phyloP scores from a whole-genome alignment of 345 rosid species.

The Bruguiera sexangula region DNA sequence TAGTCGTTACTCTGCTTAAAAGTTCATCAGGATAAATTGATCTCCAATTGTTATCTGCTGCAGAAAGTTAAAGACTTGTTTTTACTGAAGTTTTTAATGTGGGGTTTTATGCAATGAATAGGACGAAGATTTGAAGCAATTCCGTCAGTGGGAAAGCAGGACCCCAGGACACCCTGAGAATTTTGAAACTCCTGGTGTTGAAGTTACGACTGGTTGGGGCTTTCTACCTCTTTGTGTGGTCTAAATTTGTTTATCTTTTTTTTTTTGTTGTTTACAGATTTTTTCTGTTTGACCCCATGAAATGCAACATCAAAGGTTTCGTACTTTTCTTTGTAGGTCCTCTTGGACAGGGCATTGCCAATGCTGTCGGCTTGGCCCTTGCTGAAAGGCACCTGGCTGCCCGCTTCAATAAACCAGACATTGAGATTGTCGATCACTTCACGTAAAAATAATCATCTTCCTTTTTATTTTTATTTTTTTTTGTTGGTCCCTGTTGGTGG shows the following conservation, averaged over 20 bases:
- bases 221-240: background rate
- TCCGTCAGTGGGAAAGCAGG: slow-evolving; percentile 93
- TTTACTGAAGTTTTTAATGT: slow-evolving; percentile 1
- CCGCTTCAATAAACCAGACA: slow-evolving; percentile 78
- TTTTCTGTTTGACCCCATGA: background rate
- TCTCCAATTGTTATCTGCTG: no score
- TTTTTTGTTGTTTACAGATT: background rate
- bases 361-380: slow-evolving; percentile 94
- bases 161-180: slow-evolving; percentile 99
- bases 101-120: slow-evolving; percentile 21
- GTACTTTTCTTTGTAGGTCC: slow-evolving; percentile 52
- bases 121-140: slow-evolving; percentile 90
- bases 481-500: background rate
- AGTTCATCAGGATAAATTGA: no score
- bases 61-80: background rate
- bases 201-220: slow-evolving; percentile 90
- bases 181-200: slow-evolving; percentile 97
- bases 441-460: slow-evolving; percentile 44
- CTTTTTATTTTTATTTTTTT: background rate
- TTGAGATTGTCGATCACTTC: slow-evolving; percentile 79
- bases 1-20: no score
- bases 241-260: no score
- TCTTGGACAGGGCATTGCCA: slow-evolving; percentile 88
- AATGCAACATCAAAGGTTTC: background rate
- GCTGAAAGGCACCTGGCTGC: slow-evolving; percentile 94